Conservation (phyloP, 2,329 filamentous ascomycete species). For the Amylocarpus encephaloides region DNA sequence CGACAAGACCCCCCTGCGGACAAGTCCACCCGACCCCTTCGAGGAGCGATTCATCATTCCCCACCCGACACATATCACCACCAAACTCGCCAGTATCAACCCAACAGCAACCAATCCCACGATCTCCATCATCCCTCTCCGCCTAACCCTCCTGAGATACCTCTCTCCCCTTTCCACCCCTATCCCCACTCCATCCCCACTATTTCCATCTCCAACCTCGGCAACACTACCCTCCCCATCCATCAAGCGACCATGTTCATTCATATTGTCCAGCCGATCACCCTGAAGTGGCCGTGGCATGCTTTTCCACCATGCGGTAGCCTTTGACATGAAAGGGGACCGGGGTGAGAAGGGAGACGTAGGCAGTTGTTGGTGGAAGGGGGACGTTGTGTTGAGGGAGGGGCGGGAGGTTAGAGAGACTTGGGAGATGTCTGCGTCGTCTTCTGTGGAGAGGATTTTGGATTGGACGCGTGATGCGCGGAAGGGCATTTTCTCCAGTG, state of each 20-base stretch:
- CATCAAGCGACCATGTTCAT: no score
- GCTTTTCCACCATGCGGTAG: neutral
- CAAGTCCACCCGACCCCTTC: no score
- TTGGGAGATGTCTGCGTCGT: neutral
- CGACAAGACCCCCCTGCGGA: no score
- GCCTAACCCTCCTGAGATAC: neutral
- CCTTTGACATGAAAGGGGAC: neutral
- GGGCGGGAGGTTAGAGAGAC: neutral
- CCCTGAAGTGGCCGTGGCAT: neutral
- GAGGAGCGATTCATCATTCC: neutral
- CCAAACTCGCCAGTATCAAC: conserved; percentile 3
- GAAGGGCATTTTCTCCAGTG: conserved; percentile 14
- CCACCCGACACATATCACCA: conserved; percentile 23
- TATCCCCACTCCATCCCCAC: neutral
- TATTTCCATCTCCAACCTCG: neutral
- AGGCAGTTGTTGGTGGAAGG: neutral
- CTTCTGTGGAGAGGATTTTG: conserved; percentile 8
- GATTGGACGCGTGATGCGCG: conserved; percentile 17
- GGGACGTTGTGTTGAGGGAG: conserved; percentile 3
- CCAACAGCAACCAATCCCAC: conserved; percentile 3
- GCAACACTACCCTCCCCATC: neutral
- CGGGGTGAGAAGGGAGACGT: neutral
- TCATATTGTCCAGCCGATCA: neutral
- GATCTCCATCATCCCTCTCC: conserved; percentile 4
- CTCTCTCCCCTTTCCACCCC: neutral